A percentile compares a stretch with the other conserved stretches of the same genome.
phyloP scores from a whole-genome alignment of 2,329 filamentous ascomycete genomes.

The Stromatinia cepivora region DNA sequence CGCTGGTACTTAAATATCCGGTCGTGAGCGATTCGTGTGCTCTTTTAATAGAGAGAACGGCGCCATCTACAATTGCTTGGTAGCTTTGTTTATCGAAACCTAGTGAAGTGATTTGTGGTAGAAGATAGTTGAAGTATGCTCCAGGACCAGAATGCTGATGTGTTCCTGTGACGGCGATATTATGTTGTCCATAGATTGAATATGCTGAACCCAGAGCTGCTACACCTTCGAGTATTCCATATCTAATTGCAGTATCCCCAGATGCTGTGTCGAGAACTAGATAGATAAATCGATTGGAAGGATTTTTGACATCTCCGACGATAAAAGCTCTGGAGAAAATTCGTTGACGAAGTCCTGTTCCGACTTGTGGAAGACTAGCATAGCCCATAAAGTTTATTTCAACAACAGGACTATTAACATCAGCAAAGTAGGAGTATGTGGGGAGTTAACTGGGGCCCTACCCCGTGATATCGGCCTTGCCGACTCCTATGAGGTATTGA shows the following conservation, averaged over 20 bases:
- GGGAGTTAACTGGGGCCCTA: conserved; percentile 15
- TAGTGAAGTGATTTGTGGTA: conserved; percentile 84
- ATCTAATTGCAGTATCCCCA: conserved; percentile 82
- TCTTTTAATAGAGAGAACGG: conserved; percentile 74
- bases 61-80: conserved; percentile 84
- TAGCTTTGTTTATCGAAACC: conserved; percentile 87
- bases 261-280: conserved; percentile 82
- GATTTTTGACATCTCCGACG: conserved; percentile 66
- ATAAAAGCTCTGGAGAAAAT: conserved; percentile 92
- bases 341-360: conserved; percentile 81
- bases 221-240: conserved; percentile 80
- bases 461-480: conserved; percentile 72
- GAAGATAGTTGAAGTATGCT: conserved; percentile 88
- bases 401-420: conserved; percentile 63
- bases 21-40: conserved; percentile 69
- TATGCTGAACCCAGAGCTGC: conserved; percentile 69
- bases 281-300: conserved; percentile 76
- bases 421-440: conserved; percentile 13
- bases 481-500: conserved; percentile 63
- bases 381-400: conserved; percentile 92
- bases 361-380: conserved; percentile 76
- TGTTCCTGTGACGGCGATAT: conserved; percentile 86
- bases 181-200: conserved; percentile 71
- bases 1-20: conserved; percentile 70
- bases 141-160: conserved; percentile 90